phyloP scores from a whole-genome alignment of 2,329 filamentous ascomycete species.

The Penicillium decumbens region DNA sequence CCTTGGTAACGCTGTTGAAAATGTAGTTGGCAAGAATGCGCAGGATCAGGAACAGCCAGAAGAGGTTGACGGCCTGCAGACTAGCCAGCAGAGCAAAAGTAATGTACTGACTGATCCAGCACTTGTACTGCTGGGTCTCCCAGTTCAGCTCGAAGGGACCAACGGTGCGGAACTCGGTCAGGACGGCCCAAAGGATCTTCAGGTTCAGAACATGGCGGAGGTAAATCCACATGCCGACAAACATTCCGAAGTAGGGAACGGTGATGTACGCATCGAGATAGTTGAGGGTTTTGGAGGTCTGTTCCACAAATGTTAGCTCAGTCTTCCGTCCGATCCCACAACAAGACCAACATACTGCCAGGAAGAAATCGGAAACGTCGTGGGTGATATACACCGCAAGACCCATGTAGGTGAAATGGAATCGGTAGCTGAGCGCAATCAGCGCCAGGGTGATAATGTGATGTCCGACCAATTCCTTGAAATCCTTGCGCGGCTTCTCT shows the following conservation, averaged over 20 bases:
- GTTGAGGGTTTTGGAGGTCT: slow-evolving; percentile 89
- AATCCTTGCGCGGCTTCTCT: slow-evolving; percentile 93
- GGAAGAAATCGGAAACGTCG: slow-evolving; percentile 92
- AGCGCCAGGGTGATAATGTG: slow-evolving; percentile 83
- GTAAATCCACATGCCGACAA: slow-evolving; percentile 83
- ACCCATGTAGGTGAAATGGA: slow-evolving; percentile 95
- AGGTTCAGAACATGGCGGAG: slow-evolving; percentile 67
- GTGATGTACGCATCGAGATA: slow-evolving; percentile 77
- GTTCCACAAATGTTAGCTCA: not conserved
- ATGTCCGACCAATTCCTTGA: slow-evolving; percentile 85
- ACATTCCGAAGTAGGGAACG: slow-evolving; percentile 77
- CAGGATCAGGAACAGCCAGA: slow-evolving; percentile 46
- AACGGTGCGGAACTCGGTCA: slow-evolving; percentile 46
- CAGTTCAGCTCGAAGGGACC: slow-evolving; percentile 47
- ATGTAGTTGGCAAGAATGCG: slow-evolving; percentile 43
- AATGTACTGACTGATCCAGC: slow-evolving; percentile 47
- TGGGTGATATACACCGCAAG: slow-evolving; percentile 91
- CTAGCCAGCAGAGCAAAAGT: slow-evolving; percentile 43
- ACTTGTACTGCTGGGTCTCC: slow-evolving; percentile 49
- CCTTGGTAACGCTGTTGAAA: slow-evolving; percentile 36
- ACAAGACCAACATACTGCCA: slow-evolving; percentile 58
- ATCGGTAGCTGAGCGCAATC: slow-evolving; percentile 83
- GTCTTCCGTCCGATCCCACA: not conserved
- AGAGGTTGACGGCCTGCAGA: slow-evolving; percentile 46
- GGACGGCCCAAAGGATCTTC: slow-evolving; percentile 44